Base-by-base conservation (phyloP, 75 land plant species). In the Sequoiadendron giganteum region DNA sequence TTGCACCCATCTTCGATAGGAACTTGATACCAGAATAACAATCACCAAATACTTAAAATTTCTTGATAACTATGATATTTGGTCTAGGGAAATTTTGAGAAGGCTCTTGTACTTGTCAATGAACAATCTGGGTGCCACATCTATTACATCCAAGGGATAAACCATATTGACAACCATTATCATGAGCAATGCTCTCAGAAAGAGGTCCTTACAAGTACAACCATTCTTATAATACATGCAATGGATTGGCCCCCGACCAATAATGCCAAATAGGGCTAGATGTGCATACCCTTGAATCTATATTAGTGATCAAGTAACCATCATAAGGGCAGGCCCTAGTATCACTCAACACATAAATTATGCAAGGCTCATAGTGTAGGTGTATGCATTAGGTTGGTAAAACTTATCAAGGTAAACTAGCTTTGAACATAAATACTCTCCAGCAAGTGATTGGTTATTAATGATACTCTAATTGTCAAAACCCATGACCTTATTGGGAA, bases 71-170 rank as follows among this genome's bases (percentile, higher is more conserved):
- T n/a, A n/a, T n/a, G n/a, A n/a, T n/a, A n/a, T n/a, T n/a, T n/a
- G n/a, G n/a, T n/a, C n/a, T n/a, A 82, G 95, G 92, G 43, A 95
- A 95, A 52, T 65, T 93, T 88, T 92, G 95, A 28, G 97, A 92
- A 88, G 94, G 97, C 75, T 95, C 97, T 61, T 93, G 97, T 0
- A 95, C 97, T 90, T 95, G 95, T 25, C 97, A 92, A 76, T 95
- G 97, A 54, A 95, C 88, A 76, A 95, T 94, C 49, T 95, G 97
- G 48, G 91, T 83, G 3, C 93, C 94, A 89, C 97, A 95, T 72
- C 97, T 88, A 80, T 95, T 95, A 87, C 97, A 95, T 3, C 92
- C 91, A 72, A 95, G 95, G 25, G 95, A 95, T 54, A 90, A 90
- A 1, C 97, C 97, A 92, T 93, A 95, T 5, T 88, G 76, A 88